These are phyloP conservation scores for Aspergillus nidulans DNA, from an alignment of 495 filamentous ascomycete species.

Conservation along the genomic window DNA sequence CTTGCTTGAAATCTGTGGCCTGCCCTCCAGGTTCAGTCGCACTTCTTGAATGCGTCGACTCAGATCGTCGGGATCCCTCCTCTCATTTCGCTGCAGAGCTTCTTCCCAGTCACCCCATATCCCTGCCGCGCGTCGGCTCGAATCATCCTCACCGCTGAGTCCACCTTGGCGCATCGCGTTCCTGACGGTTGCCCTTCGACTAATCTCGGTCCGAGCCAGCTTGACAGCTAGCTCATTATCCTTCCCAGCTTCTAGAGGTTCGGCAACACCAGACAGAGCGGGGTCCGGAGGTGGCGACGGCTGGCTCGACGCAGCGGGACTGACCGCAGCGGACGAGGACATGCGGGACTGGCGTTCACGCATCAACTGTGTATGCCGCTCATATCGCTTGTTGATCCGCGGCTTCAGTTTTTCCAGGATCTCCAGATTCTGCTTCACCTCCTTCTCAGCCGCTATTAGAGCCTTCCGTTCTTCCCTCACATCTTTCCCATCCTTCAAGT, in stretches of 20 bases:
- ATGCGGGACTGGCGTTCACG: constrained; percentile 41
- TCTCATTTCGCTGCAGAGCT: constrained; percentile 27
- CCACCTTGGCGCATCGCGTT: constrained; percentile 52
- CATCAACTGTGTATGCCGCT: constrained; percentile 54
- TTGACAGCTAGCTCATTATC: constrained; percentile 74
- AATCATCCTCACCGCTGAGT: constrained; percentile 50
- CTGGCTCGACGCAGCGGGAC: constrained; percentile 9
- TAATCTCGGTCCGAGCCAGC: constrained; percentile 69
- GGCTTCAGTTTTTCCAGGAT: constrained; percentile 65
- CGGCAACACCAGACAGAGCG: constrained; percentile 34
- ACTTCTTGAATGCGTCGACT: constrained; percentile 47
- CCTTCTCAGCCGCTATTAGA: constrained; percentile 46
- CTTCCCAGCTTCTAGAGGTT: constrained; percentile 63
- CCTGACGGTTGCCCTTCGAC: constrained; percentile 57
- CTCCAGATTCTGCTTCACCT: constrained; percentile 49
- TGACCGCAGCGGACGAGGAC: constrained; percentile 16
- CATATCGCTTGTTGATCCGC: constrained; percentile 59
- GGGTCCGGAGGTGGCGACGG: constrained; percentile 30
- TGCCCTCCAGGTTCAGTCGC: constrained; percentile 30
- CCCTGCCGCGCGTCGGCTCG: constrained; percentile 53
- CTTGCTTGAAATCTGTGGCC: constrained; percentile 12
- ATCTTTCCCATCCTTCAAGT: constrained; percentile 46
- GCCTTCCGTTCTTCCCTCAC: constrained; percentile 44
- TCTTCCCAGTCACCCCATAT: constrained; percentile 61
- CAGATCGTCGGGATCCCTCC: constrained; percentile 31